Percentiles rank a stretch among this genome's conserved stretches.
phyloP scores from a whole-genome alignment of 805 yeast genomes.

The Lachancea lanzarotensis region DNA sequence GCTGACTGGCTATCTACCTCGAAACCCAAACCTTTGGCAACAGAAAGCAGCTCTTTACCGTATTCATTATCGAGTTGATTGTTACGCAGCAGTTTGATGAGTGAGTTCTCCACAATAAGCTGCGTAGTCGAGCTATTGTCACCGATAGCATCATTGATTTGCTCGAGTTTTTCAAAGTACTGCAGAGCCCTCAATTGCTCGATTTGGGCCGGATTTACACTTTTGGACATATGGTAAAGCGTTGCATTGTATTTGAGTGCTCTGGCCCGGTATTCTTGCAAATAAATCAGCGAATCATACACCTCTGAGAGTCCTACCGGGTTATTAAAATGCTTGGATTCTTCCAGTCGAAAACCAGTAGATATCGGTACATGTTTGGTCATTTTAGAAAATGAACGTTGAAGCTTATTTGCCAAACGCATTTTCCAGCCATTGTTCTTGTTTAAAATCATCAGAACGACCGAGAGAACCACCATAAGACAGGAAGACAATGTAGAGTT shows the following conservation, averaged over 20 bases:
- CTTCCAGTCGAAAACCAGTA: constrained; percentile 13
- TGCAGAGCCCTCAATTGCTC: constrained; percentile 38
- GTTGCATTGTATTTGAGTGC: constrained; percentile 18
- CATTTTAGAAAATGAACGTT: constrained; percentile 12
- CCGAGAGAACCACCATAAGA: constrained; percentile 13
- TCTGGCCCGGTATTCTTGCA: constrained; percentile 16
- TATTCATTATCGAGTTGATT: constrained; percentile 8
- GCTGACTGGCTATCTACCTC: background rate
- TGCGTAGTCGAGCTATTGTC: constrained; percentile 44
- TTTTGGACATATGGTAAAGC: constrained; percentile 17
- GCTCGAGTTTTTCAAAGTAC: constrained; percentile 45
- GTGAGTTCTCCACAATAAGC: constrained; percentile 38
- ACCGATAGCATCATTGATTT: constrained; percentile 42
- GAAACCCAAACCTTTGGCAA: constrained; percentile 30
- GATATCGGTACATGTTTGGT: constrained; percentile 9
- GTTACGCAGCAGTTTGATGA: constrained; percentile 23
- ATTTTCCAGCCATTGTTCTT: constrained; percentile 16
- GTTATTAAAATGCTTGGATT: constrained; percentile 4
- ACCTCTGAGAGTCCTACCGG: constrained; percentile 12
- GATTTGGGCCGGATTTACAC: constrained; percentile 6
- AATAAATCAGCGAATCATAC: constrained; percentile 10
- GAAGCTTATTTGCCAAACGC: constrained; percentile 17
- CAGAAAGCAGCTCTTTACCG: constrained; percentile 39
- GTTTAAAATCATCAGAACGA: constrained; percentile 19
- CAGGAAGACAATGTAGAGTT: constrained; percentile 9